Evolutionary conservation across 1,284 basidiomycete species (phyloP).

Genomic region (Schizophyllum commune): DNA sequence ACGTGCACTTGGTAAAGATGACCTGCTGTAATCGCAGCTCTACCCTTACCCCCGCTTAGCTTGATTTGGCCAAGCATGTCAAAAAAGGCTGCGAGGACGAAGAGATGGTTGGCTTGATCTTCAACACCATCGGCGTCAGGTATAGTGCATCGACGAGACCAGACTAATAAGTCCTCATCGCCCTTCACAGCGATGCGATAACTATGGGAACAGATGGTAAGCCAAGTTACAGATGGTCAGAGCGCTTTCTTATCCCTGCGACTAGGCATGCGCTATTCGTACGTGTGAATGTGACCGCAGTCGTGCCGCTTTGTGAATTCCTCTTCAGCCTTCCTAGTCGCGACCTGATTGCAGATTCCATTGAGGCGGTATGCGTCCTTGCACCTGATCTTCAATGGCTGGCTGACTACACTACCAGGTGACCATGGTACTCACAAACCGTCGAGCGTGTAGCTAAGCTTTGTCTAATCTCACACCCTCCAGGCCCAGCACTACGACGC

Average conservation of each 20-base stretch:
- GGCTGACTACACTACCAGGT: too few species aligned
- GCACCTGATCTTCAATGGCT: too few species aligned
- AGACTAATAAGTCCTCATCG: background rate
- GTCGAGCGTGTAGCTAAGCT: background rate
- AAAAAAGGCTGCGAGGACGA: constrained; percentile 74
- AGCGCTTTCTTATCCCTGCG: background rate
- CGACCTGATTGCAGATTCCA: constrained; percentile 86
- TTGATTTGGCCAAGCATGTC: constrained; percentile 67
- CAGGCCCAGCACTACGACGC: constrained; percentile 83
- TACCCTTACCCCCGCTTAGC: too few species aligned
- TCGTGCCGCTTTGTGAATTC: constrained; percentile 5
- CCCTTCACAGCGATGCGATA: constrained; percentile 57
- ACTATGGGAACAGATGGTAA: constrained; percentile 79
- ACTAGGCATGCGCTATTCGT: constrained; percentile 77
- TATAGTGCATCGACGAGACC: constrained; percentile 22
- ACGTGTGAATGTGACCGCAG: constrained; percentile 20
- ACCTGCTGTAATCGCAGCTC: too few species aligned
- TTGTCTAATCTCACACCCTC: background rate
- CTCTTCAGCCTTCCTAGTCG: constrained; percentile 68
- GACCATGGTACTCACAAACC: background rate
- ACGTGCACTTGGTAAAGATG: constrained; percentile 68
- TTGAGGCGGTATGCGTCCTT: constrained; percentile 59
- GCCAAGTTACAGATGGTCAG: constrained; percentile 11
- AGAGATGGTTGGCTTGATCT: constrained; percentile 68
- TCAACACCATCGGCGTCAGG: constrained; percentile 80